Conservation (phyloP, 2,329 filamentous ascomycete species). For the Apiospora koreana region DNA sequence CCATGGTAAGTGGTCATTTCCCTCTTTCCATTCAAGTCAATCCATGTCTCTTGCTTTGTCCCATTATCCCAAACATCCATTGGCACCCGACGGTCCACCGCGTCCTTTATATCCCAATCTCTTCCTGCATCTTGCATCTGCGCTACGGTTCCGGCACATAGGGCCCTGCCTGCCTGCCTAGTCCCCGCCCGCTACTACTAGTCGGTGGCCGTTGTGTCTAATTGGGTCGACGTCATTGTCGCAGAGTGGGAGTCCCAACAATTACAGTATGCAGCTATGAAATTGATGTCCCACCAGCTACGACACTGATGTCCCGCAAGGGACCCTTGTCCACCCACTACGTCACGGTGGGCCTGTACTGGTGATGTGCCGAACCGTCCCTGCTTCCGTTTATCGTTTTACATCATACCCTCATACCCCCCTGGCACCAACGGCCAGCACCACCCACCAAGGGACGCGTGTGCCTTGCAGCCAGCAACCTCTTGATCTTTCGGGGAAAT, state of each 20-base stretch:
- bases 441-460: neutral
- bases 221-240: constrained; percentile 2
- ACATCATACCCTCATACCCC: neutral
- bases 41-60: neutral
- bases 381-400: neutral
- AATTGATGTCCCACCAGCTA: neutral
- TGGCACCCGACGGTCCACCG: neutral
- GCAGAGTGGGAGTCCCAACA: neutral
- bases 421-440: neutral
- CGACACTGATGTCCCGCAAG: neutral
- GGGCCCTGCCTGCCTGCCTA: neutral
- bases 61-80: neutral
- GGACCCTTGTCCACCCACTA: neutral
- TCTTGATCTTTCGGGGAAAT: neutral
- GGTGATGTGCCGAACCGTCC: neutral
- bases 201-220: neutral
- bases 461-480: neutral
- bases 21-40: neutral
- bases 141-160: neutral
- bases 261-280: too few relatives aligned
- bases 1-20: neutral
- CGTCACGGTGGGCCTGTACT: neutral
- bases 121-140: neutral
- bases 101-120: neutral
- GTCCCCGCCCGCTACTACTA: neutral